phyloP scores from a whole-genome alignment of 176 grass and related monocot species.

The Oropetium thomaeum region DNA sequence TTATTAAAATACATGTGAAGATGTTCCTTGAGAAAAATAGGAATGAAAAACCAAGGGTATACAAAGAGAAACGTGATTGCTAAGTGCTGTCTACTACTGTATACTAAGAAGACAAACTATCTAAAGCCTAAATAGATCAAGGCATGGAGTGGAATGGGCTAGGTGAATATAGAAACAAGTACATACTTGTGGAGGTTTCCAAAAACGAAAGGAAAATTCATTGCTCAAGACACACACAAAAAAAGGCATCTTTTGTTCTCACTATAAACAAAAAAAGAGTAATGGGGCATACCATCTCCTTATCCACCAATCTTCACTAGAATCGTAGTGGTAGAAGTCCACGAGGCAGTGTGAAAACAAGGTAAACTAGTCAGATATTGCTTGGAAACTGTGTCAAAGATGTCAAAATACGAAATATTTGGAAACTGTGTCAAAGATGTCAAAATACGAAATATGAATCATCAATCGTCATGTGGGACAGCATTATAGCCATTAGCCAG shows the following conservation, averaged over 20 bases:
- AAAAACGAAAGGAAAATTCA: not conserved
- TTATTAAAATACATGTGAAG: not conserved
- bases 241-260: not conserved
- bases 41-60: not conserved
- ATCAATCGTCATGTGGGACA: not conserved
- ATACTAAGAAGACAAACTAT: not conserved
- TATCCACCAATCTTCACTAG: conserved; percentile 88
- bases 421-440: conserved; percentile 2
- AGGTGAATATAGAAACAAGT: conserved; percentile 11
- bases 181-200: not conserved
- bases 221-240: not conserved
- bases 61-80: not conserved
- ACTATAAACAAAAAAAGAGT: conserved; percentile 20
- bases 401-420: no score
- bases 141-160: not conserved
- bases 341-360: conserved; percentile 26
- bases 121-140: conserved; percentile 10
- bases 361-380: conserved; percentile 35
- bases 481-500: conserved; percentile 1
- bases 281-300: conserved; percentile 66
- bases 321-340: conserved; percentile 34
- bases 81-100: not conserved
- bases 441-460: not conserved
- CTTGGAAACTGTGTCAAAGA: conserved; percentile 5
- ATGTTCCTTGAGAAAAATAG: not conserved